phyloP scores from a whole-genome alignment of 2,329 filamentous ascomycete species.

The Sclerotiophoma versabilis region DNA sequence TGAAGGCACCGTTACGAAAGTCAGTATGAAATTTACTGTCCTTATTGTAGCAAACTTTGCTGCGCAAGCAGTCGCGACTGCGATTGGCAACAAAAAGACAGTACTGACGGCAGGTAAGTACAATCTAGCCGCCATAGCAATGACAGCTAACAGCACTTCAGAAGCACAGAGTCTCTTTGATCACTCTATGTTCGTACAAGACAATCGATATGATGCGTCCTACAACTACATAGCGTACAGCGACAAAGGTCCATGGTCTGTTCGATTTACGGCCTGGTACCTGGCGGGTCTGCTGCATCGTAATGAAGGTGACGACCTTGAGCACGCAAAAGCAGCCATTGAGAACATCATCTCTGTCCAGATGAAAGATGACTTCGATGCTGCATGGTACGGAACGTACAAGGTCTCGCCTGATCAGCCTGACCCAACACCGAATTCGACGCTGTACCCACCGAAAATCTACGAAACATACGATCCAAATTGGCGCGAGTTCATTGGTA shows the following conservation, averaged over 20 bases:
- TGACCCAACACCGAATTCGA: constrained; percentile 9
- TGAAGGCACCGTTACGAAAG: neutral
- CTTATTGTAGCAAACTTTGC: neutral
- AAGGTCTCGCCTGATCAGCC: constrained; percentile 17
- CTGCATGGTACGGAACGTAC: constrained; percentile 31
- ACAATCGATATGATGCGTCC: constrained; percentile 51
- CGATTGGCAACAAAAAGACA: neutral
- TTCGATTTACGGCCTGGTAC: constrained; percentile 56
- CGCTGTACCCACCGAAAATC: constrained; percentile 9
- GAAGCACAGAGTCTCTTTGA: constrained; percentile 26
- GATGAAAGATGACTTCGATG: constrained; percentile 48
- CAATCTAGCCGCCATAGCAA: neutral
- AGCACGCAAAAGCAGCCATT: constrained; percentile 48
- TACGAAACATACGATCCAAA: constrained; percentile 35
- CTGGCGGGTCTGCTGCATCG: constrained; percentile 49
- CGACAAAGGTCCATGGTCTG: constrained; percentile 54
- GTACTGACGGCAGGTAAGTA: constrained; percentile 1
- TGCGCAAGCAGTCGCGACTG: constrained; percentile 1
- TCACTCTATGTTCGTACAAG: constrained; percentile 29
- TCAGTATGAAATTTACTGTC: neutral
- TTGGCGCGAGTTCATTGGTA: constrained; percentile 50
- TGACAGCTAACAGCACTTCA: neutral
- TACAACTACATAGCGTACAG: constrained; percentile 55
- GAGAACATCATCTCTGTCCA: constrained; percentile 48
- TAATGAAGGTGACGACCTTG: constrained; percentile 45